Conservation (phyloP, 768 basidiomycete species). For the Pisolithus marmoratus region DNA sequence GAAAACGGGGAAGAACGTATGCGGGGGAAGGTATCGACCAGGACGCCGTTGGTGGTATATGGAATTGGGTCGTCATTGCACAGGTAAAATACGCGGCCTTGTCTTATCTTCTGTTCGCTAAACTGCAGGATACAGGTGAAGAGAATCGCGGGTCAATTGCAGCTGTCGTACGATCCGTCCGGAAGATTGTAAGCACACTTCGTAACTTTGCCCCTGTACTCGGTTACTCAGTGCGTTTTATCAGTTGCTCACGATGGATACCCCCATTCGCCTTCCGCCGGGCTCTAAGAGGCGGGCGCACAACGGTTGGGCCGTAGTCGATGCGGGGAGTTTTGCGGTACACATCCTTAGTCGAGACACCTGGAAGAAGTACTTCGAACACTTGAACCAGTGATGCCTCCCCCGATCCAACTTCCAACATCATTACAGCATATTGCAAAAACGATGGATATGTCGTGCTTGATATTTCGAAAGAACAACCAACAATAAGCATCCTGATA, state of each 20-base stretch:
- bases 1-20: slow-evolving; percentile 64
- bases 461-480: too few species aligned
- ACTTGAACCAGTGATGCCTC: slow-evolving; percentile 24
- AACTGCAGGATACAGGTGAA: slow-evolving; percentile 51
- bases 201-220: not conserved
- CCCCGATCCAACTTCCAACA: too few species aligned
- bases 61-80: slow-evolving; percentile 72
- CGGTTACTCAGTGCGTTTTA: not conserved
- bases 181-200: slow-evolving; percentile 56
- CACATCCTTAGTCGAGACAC: slow-evolving; percentile 68
- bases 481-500: too few species aligned
- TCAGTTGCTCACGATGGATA: slow-evolving; percentile 53
- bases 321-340: slow-evolving; percentile 75
- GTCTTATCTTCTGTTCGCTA: slow-evolving; percentile 1
- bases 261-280: slow-evolving; percentile 55
- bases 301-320: slow-evolving; percentile 81
- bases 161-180: slow-evolving; percentile 60
- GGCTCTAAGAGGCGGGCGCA: slow-evolving; percentile 55
- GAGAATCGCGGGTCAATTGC: slow-evolving; percentile 73
- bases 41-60: slow-evolving; percentile 47
- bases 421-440: too few species aligned
- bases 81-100: slow-evolving; percentile 42
- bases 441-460: too few species aligned
- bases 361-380: slow-evolving; percentile 59
- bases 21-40: slow-evolving; percentile 55